A percentile compares a stretch with the other conserved stretches of the same genome.
These are phyloP conservation scores for Zoysia pacifica DNA, from an alignment of 176 grass and related monocot species.

Conservation along the genomic window DNA sequence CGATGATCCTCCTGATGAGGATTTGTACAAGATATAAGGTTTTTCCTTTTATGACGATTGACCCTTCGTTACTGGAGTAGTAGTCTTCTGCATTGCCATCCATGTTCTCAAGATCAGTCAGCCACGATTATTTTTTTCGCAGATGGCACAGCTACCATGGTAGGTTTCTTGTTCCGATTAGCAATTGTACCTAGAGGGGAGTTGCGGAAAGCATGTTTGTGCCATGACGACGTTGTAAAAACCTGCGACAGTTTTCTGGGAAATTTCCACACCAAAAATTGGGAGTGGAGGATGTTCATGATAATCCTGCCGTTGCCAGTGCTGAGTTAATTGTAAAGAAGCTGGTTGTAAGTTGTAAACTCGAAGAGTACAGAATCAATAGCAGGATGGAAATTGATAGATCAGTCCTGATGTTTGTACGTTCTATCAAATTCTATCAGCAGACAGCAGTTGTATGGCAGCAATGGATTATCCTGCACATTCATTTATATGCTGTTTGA, in stretches of 20 bases:
- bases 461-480: too few species aligned
- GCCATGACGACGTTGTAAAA: slow-evolving; percentile 43
- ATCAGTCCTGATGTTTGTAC: neutral
- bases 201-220: slow-evolving; percentile 48
- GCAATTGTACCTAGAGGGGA: slow-evolving; percentile 63
- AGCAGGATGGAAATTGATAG: slow-evolving; percentile 4
- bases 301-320: neutral
- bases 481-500: too few species aligned
- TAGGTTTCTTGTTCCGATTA: slow-evolving; percentile 50
- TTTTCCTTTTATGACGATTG: slow-evolving; percentile 21
- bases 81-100: slow-evolving; percentile 14
- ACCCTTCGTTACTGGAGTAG: neutral
- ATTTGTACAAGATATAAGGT: slow-evolving; percentile 61
- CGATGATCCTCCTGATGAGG: slow-evolving; percentile 56
- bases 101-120: slow-evolving; percentile 36
- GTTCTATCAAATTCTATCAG: neutral
- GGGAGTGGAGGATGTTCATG: slow-evolving; percentile 41
- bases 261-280: slow-evolving; percentile 45
- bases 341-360: slow-evolving; percentile 15
- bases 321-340: slow-evolving; percentile 26
- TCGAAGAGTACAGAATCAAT: slow-evolving; percentile 9
- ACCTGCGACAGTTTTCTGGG: slow-evolving; percentile 33
- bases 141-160: slow-evolving; percentile 25
- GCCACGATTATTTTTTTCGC: slow-evolving; percentile 7
- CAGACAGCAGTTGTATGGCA: too few species aligned